Percentiles rank a stretch among this genome's conserved stretches.
Conservation (phyloP, 768 basidiomycete species). For the Lactarius indigo region DNA sequence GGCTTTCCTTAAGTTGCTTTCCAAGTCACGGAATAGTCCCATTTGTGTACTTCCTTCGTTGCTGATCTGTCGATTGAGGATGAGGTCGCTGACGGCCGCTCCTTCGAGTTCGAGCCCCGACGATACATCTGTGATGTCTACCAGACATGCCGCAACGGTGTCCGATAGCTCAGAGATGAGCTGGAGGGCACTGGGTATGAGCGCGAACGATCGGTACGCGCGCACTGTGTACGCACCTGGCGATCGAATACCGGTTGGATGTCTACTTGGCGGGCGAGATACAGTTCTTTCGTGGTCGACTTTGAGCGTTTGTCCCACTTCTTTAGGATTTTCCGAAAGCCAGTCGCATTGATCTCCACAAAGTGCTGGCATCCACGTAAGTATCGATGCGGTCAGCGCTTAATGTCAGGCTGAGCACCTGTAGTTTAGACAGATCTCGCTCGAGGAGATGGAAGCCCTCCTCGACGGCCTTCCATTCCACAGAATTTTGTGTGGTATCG, state of each 20-base stretch:
- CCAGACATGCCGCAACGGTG: conserved; percentile 78
- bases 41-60: conserved; percentile 57
- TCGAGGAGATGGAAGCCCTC: conserved; percentile 95
- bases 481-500: conserved; percentile 58
- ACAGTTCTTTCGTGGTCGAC: conserved; percentile 93
- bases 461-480: conserved; percentile 94
- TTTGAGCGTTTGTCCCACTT: conserved; percentile 98
- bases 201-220: background rate
- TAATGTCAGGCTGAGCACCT: conserved; percentile 49
- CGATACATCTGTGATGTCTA: conserved; percentile 74
- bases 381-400: conserved; percentile 20
- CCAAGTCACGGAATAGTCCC: conserved; percentile 83
- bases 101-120: conserved; percentile 77
- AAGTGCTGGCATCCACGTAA: conserved; percentile 62
- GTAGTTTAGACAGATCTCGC: conserved; percentile 90
- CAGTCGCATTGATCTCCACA: conserved; percentile 94
- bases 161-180: conserved; percentile 95
- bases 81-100: conserved; percentile 62
- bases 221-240: conserved; percentile 54
- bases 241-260: conserved; percentile 98
- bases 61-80: conserved; percentile 68
- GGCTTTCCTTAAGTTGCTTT: conserved; percentile 80
- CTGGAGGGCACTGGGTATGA: conserved; percentile 35
- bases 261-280: conserved; percentile 93
- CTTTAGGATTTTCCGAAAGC: conserved; percentile 95